A percentile compares a stretch with the other conserved stretches of the same genome.
Evolutionary conservation across 306 rosid species (phyloP).

Genomic region (Medicago lupulina): DNA sequence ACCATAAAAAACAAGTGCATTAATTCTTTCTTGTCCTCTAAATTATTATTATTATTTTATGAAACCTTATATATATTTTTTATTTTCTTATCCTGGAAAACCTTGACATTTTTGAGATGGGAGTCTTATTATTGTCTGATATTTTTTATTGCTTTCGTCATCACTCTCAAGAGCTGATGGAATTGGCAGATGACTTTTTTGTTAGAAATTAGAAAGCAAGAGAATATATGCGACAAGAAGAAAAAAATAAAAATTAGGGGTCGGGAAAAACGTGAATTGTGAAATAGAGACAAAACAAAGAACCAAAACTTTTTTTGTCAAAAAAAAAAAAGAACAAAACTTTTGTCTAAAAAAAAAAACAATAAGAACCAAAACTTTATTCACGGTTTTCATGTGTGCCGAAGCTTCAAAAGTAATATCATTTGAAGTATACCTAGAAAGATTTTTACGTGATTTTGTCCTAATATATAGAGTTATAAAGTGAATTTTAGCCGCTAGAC

Average conservation of each 20-base stretch:
- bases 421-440: no score
- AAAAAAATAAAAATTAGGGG: neutral
- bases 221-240: slow-evolving; percentile 6
- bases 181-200: neutral
- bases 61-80: neutral
- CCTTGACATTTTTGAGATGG: neutral
- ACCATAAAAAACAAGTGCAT: neutral
- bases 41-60: no score
- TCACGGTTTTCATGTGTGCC: slow-evolving; percentile 1
- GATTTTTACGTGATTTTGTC: no score
- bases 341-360: neutral
- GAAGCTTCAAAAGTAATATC: neutral
- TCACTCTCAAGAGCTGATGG: neutral
- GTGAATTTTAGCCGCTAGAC: no score
- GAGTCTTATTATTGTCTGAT: neutral
- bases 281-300: slow-evolving; percentile 4
- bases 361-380: neutral
- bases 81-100: neutral
- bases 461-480: no score
- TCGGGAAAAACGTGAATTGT: neutral
- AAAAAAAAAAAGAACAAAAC: neutral
- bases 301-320: neutral
- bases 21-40: neutral
- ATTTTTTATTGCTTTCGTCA: neutral
- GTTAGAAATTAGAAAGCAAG: neutral